Evolutionary conservation across 2,329 filamentous ascomycete genomes (phyloP).

Genomic region (Aureobasidium mangrovei): DNA sequence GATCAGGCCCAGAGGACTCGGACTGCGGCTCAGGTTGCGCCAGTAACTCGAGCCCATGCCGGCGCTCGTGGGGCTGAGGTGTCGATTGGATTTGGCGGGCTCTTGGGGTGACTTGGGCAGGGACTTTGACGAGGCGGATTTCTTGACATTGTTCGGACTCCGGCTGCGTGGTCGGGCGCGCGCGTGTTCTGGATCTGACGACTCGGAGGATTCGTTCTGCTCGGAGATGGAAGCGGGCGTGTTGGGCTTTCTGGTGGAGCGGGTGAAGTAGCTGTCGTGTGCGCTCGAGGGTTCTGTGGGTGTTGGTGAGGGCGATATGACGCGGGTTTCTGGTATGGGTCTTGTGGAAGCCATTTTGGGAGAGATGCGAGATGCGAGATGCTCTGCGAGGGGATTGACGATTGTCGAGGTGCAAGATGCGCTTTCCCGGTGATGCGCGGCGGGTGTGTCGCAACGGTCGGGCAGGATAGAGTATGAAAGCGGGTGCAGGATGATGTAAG

Average conservation of each 20-base stretch:
- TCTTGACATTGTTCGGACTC: conserved; percentile 47
- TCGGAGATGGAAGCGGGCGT: conserved; percentile 53
- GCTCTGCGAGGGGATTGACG: background rate
- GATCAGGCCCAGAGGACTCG: conserved; percentile 86
- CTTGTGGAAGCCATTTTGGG: conserved; percentile 38
- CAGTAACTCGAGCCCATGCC: conserved; percentile 69
- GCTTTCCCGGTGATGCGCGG: background rate
- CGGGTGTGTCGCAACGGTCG: background rate
- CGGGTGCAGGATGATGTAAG: conserved; percentile 11
- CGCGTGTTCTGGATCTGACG: conserved; percentile 43
- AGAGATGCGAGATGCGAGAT: background rate
- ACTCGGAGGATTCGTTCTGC: conserved; percentile 29
- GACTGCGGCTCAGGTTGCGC: conserved; percentile 82
- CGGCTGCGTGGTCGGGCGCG: conserved; percentile 63
- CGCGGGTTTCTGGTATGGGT: conserved; percentile 65
- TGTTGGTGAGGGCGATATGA: conserved; percentile 82
- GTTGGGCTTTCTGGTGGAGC: conserved; percentile 47
- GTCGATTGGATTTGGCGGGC: conserved; percentile 44
- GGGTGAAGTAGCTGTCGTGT: conserved; percentile 55
- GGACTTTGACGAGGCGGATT: conserved; percentile 27
- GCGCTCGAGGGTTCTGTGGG: conserved; percentile 48
- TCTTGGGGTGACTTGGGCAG: conserved; percentile 27
- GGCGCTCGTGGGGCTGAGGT: conserved; percentile 56
- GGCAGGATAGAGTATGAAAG: background rate
- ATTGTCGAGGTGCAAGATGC: background rate